Conservation (phyloP, 2,329 filamentous ascomycete species). For the Anthostomella pinea region DNA sequence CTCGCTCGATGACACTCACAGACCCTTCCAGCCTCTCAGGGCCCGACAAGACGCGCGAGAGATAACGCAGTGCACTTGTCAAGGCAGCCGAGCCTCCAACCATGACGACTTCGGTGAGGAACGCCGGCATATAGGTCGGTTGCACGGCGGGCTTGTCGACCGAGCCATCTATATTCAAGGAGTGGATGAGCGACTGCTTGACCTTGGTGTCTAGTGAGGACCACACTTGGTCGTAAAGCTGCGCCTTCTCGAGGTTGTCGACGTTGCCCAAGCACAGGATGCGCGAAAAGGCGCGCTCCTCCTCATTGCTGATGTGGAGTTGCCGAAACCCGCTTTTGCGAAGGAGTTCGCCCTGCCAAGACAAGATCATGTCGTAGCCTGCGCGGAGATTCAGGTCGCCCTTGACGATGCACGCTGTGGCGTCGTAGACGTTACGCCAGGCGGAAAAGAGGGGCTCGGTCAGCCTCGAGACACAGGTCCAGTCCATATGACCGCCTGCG, state of each 20-base stretch:
- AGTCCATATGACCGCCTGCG: conserved; percentile 34
- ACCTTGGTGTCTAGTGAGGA: conserved; percentile 16
- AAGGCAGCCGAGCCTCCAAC: conserved; percentile 21
- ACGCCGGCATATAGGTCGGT: conserved; percentile 37
- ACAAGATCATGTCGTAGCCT: conserved; percentile 34
- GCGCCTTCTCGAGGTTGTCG: conserved; percentile 26
- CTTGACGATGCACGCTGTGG: conserved; percentile 28
- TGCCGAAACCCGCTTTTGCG: conserved; percentile 25
- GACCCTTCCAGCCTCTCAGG: too few species aligned
- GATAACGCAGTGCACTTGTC: conserved; percentile 27
- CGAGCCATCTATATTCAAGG: conserved; percentile 35
- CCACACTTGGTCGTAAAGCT: conserved; percentile 30
- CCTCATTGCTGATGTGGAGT: conserved; percentile 22
- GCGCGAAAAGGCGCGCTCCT: conserved; percentile 34
- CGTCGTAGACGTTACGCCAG: conserved; percentile 30
- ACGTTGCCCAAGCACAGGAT: conserved; percentile 37
- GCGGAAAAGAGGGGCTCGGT: conserved; percentile 33
- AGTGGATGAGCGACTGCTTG: conserved; percentile 23
- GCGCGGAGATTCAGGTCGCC: conserved; percentile 20
- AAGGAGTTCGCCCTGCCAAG: conserved; percentile 28
- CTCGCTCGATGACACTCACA: too few species aligned
- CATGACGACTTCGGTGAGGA: conserved; percentile 31
- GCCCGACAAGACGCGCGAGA: conserved; percentile 29
- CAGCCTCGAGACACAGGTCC: conserved; percentile 30
- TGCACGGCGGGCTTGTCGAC: conserved; percentile 33